Base-by-base conservation (phyloP, 805 yeast genomes). In the Pichia californica region DNA sequence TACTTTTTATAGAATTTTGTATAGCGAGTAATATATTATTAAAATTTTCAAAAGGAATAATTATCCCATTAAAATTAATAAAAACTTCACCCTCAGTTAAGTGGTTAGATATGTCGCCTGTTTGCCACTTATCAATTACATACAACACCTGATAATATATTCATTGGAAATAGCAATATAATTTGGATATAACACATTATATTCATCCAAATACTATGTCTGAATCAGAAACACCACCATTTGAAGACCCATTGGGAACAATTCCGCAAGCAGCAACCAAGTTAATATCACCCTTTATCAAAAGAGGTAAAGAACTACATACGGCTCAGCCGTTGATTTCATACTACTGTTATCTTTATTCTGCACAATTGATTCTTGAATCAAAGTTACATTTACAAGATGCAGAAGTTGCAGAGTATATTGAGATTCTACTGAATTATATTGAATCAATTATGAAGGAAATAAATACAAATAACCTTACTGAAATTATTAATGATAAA, bases 281-380 rank as follows among this genome's bases (percentile, higher is more conserved):
- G 50, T 48, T 57, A 2, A 64, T 77, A 30, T 62, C 70, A 0
- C 73, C 80, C 0, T 79, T 59, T 49, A 60, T 80, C 15, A 61
- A 67, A 7, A 70, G 89, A 7, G 69, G 87, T 18, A 61, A 58
- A 9, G 95, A 88, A 52, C 54, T 86, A 32, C 68, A 63, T 16
- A 46, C 53, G 0, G 71, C 69, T 9, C 82, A 85, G 48, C 88
- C 94, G 0, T 64, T 81, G 10, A 73, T 87, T 25, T 69, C 91
- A 5, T 87, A 86, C 61, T 84, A 75, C 61, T 83, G 93, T 62
- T 71, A 70, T 59, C 58, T 83, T 39, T 81, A 83, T 56, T 85
- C 88, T 0, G 81, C 85, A 3, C 91, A 89, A 59, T 69, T 76
- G 53, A 79, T 91, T 4, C 64, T 91, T 18, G 69, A 70, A 30